These are phyloP conservation scores for Penicillium sp. DNA, from an alignment of 2,329 filamentous ascomycete species.

Conservation along the genomic window DNA sequence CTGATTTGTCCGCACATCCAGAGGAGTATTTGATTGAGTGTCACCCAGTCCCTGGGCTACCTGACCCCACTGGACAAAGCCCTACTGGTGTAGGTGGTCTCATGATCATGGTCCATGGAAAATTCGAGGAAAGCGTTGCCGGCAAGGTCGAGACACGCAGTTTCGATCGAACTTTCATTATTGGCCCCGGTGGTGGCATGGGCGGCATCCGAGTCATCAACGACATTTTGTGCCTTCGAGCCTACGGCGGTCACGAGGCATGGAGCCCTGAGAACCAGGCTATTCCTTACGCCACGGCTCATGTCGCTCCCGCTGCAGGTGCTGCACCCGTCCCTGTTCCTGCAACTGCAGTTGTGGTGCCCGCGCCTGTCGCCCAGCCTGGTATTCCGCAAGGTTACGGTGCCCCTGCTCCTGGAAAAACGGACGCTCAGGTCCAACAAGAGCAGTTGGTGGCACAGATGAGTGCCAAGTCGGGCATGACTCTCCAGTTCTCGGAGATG, in stretches of 20 bases:
- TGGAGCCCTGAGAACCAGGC: conserved; percentile 50
- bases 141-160: conserved; percentile 67
- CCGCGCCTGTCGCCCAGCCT: conserved; percentile 33
- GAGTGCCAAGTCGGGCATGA: conserved; percentile 79
- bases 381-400: conserved; percentile 46
- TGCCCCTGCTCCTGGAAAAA: conserved; percentile 47
- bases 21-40: conserved; percentile 84
- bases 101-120: conserved; percentile 77
- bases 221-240: conserved; percentile 75
- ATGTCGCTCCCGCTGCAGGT: conserved; percentile 15
- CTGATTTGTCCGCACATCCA: conserved; percentile 67
- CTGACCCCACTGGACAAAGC: conserved; percentile 68
- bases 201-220: conserved; percentile 74
- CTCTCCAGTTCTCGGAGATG: conserved; percentile 73
- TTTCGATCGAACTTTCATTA: conserved; percentile 79
- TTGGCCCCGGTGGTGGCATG: conserved; percentile 72
- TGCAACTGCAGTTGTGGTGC: conserved; percentile 27
- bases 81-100: conserved; percentile 73
- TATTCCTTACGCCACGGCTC: conserved; percentile 34
- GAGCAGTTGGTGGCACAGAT: conserved; percentile 73
- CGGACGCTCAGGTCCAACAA: conserved; percentile 60
- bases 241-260: conserved; percentile 62
- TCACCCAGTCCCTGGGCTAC: conserved; percentile 70
- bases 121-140: conserved; percentile 74
- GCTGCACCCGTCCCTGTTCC: conserved; percentile 27